These are phyloP conservation scores for Suillus tomentosus DNA, from an alignment of 768 basidiomycete species.

Conservation along the genomic window DNA sequence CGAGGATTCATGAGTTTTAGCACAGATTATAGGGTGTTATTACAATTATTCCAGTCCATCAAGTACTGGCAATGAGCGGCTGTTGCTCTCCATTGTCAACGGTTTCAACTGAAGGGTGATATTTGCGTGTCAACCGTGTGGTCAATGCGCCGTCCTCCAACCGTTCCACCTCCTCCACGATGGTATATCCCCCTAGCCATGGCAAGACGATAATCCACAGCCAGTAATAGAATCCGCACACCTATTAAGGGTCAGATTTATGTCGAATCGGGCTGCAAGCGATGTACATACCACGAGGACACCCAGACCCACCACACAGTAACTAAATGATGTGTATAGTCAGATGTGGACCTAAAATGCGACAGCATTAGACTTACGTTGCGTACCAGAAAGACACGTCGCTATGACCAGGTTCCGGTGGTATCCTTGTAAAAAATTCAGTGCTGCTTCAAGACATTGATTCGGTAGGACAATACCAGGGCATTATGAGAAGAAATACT, in stretches of 20 bases:
- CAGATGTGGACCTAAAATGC: neutral
- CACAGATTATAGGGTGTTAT: neutral
- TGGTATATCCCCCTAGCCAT: slow-evolving; percentile 44
- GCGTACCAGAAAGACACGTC: slow-evolving; percentile 35
- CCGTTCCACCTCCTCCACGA: slow-evolving; percentile 49
- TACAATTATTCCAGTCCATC: slow-evolving; percentile 1
- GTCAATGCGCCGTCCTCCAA: slow-evolving; percentile 38
- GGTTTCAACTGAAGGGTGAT: neutral
- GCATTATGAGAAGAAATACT: slow-evolving; percentile 36
- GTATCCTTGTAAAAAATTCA: slow-evolving; percentile 22
- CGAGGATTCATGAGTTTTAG: no score
- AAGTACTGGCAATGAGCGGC: neutral
- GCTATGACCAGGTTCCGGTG: slow-evolving; percentile 29
- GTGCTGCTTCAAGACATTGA: neutral
- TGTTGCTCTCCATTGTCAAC: neutral
- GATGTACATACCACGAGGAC: slow-evolving; percentile 25
- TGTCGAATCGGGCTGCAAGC: no score
- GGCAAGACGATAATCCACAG: slow-evolving; percentile 49
- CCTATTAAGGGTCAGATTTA: slow-evolving; percentile 13
- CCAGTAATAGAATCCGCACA: slow-evolving; percentile 29
- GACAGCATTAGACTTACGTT: slow-evolving; percentile 18
- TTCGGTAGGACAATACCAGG: slow-evolving; percentile 24
- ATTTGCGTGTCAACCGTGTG: slow-evolving; percentile 32
- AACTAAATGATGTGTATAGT: slow-evolving; percentile 15
- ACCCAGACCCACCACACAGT: slow-evolving; percentile 31